These are phyloP conservation scores for Hymenoscyphus repandus DNA, from an alignment of 2,329 filamentous ascomycete species.

Conservation along the genomic window DNA sequence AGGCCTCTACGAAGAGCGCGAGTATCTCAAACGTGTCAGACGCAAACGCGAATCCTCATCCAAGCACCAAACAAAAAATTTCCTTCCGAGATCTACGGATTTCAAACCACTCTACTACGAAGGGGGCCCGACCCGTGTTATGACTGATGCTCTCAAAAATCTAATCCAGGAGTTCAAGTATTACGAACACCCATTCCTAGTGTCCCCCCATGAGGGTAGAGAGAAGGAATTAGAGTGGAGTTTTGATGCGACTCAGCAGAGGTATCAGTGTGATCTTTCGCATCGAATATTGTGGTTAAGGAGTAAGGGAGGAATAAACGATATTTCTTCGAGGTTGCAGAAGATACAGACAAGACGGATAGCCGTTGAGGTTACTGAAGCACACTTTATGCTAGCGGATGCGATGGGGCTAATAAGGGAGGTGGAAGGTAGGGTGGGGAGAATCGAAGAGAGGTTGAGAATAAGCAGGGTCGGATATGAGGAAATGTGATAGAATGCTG, in stretches of 20 bases:
- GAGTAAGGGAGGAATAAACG: constrained; percentile 13
- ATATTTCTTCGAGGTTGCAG: constrained; percentile 17
- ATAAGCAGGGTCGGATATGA: constrained; percentile 16
- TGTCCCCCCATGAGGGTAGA: constrained; percentile 13
- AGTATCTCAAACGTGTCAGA: constrained; percentile 19
- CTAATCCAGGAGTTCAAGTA: constrained; percentile 23
- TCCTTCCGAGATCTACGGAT: background rate
- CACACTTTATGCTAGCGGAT: constrained; percentile 18
- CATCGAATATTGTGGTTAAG: constrained; percentile 21
- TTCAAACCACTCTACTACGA: constrained; percentile 15
- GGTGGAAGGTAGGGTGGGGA: constrained; percentile 12
- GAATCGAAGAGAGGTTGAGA: constrained; percentile 19
- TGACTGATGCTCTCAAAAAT: constrained; percentile 23
- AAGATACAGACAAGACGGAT: constrained; percentile 20
- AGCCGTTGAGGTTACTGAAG: constrained; percentile 20
- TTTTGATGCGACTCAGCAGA: constrained; percentile 23
- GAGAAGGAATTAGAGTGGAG: constrained; percentile 26
- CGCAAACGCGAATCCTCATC: constrained; percentile 4
- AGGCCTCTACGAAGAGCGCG: constrained; percentile 23
- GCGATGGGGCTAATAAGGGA: constrained; percentile 19
- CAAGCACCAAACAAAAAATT: background rate
- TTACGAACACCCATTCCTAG: constrained; percentile 16
- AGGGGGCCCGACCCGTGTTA: constrained; percentile 18
- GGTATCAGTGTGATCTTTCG: constrained; percentile 18
- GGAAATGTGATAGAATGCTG: too few species aligned